phyloP scores from a whole-genome alignment of 495 filamentous ascomycete species.

The Aspergillus carlsbadensis region DNA sequence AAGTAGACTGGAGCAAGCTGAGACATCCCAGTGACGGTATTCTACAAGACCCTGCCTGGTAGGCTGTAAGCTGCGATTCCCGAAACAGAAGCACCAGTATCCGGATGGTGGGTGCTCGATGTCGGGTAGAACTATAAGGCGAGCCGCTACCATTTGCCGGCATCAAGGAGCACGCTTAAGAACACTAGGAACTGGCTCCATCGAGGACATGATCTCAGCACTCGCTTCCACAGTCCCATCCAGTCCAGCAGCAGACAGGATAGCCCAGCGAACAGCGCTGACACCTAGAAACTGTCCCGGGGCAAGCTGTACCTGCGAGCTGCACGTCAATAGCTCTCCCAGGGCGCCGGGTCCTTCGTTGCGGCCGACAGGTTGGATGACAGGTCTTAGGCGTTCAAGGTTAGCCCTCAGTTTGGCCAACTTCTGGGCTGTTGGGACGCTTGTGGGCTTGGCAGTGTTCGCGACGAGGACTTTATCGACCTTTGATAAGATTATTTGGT shows the following conservation, averaged over 20 bases:
- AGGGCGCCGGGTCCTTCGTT: conserved; percentile 44
- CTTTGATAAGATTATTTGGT: conserved; percentile 82
- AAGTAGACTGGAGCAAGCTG: too few species aligned
- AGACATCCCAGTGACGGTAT: too few species aligned
- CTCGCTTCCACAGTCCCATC: conserved; percentile 36
- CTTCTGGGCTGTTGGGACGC: conserved; percentile 26
- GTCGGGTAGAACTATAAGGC: too few species aligned
- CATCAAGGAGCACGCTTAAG: not conserved
- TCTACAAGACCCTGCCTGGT: too few species aligned
- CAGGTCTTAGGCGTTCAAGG: conserved; percentile 25
- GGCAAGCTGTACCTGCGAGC: conserved; percentile 32
- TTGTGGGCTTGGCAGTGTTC: conserved; percentile 31
- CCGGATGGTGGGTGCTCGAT: too few species aligned
- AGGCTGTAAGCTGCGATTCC: too few species aligned
- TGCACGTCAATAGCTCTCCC: conserved; percentile 52
- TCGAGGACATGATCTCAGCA: not conserved
- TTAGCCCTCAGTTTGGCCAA: conserved; percentile 30
- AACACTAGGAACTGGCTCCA: not conserved
- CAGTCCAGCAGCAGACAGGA: conserved; percentile 50
- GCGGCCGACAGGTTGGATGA: conserved; percentile 33
- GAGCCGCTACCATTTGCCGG: not conserved
- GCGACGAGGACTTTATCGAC: conserved; percentile 58
- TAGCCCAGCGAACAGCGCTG: conserved; percentile 49
- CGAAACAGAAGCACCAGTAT: too few species aligned
- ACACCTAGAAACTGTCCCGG: conserved; percentile 43